Evolutionary conservation across 331 rosid genomes (phyloP).

Genomic region (Ulmus americana): DNA sequence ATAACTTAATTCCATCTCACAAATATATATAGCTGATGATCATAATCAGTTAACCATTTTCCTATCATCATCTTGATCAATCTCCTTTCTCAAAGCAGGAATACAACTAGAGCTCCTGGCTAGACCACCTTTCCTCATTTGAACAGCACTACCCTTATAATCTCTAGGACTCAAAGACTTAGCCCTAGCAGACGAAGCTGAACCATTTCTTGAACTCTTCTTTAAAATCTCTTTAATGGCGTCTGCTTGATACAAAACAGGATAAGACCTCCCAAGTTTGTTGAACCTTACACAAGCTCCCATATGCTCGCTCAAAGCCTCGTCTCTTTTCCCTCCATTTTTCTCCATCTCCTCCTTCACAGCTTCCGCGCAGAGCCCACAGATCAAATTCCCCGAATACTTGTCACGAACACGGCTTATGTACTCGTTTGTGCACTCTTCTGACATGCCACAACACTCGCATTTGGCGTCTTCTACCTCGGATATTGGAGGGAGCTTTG

Average conservation of each 20-base stretch:
- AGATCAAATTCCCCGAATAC: slow-evolving; percentile 43
- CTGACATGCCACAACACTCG: slow-evolving; percentile 62
- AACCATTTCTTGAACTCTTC: slow-evolving; percentile 21
- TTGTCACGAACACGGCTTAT: slow-evolving; percentile 25
- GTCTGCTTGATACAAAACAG: slow-evolving; percentile 46
- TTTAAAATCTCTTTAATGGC: slow-evolving; percentile 49
- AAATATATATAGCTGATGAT: too few relatives aligned
- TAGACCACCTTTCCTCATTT: slow-evolving; percentile 12
- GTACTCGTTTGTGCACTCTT: slow-evolving; percentile 55
- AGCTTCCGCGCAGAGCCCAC: slow-evolving; percentile 56
- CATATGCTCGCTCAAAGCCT: slow-evolving; percentile 44
- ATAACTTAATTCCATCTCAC: too few relatives aligned
- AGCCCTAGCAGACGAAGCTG: slow-evolving; percentile 8
- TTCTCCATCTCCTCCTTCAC: slow-evolving; percentile 51
- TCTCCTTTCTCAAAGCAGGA: slow-evolving; percentile 29
- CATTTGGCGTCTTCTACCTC: slow-evolving; percentile 40
- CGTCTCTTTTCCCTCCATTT: slow-evolving; percentile 40
- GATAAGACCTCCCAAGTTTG: slow-evolving; percentile 36
- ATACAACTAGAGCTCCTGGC: slow-evolving; percentile 47
- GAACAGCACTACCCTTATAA: not conserved
- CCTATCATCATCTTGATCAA: slow-evolving; percentile 2
- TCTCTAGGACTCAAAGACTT: slow-evolving; percentile 26
- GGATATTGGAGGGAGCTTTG: slow-evolving; percentile 9
- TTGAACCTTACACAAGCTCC: slow-evolving; percentile 49
- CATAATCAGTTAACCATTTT: too few relatives aligned